phyloP scores from a whole-genome alignment of 192 early-diverging fungal species.

The Dimargaris cristalligena region DNA sequence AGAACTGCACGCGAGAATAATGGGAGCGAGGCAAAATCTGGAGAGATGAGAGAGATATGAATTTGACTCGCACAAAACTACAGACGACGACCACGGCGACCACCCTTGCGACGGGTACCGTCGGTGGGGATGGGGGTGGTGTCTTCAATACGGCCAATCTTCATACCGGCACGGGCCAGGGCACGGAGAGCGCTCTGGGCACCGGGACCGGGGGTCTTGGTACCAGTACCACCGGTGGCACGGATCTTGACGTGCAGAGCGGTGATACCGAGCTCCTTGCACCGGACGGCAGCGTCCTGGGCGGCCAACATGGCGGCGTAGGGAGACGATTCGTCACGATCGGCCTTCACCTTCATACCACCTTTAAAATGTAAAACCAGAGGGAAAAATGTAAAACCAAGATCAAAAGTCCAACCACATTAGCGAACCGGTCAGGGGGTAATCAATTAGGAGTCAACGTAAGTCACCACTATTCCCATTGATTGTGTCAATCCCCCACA shows the following conservation, averaged over 20 bases:
- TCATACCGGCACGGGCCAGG: slow-evolving; percentile 95
- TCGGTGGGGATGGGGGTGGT: slow-evolving; percentile 98
- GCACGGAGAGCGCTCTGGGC: slow-evolving; percentile 97
- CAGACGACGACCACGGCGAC: slow-evolving; percentile 99
- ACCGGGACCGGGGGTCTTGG: slow-evolving; percentile 96
- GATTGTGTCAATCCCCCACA: too few species aligned
- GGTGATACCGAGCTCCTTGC: slow-evolving; percentile 99
- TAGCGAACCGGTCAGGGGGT: background rate
- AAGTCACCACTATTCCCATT: slow-evolving; percentile 45
- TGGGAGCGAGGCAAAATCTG: too few species aligned
- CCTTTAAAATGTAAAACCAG: slow-evolving; percentile 32
- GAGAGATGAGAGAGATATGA: too few species aligned
- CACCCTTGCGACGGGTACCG: slow-evolving; percentile 95
- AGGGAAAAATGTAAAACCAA: background rate
- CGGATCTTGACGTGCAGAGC: slow-evolving; percentile 99
- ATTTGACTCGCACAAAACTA: too few species aligned
- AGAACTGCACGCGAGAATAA: too few species aligned
- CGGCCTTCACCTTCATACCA: slow-evolving; percentile 99
- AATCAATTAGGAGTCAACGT: slow-evolving; percentile 38
- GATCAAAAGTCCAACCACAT: background rate
- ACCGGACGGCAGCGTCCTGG: slow-evolving; percentile 95
- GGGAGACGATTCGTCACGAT: slow-evolving; percentile 99
- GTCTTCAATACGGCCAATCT: slow-evolving; percentile 98
- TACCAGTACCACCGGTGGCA: slow-evolving; percentile 97
- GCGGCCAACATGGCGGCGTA: slow-evolving; percentile 99